phyloP scores from a whole-genome alignment of 1,139 yeast species.

The Ashbya aceris region DNA sequence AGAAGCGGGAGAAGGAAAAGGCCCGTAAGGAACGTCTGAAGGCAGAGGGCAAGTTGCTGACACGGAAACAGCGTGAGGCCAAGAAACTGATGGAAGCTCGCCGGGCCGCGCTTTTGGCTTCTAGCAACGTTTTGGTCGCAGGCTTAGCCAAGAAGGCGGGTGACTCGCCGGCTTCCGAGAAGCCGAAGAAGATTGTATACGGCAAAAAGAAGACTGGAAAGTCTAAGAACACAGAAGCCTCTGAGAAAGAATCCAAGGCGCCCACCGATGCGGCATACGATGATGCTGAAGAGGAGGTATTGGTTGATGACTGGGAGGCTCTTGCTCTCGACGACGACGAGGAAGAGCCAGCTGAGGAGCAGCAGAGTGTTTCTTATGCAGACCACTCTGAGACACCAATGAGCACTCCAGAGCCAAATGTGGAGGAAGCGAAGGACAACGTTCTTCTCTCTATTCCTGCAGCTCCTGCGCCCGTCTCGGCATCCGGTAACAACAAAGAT shows the following conservation, averaged over 20 bases:
- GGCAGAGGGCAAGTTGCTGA: constrained; percentile 84
- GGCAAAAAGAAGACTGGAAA: constrained; percentile 56
- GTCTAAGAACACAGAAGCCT: constrained; percentile 26
- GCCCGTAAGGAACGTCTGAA: constrained; percentile 69
- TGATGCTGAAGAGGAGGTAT: constrained; percentile 41
- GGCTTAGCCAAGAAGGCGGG: constrained; percentile 46
- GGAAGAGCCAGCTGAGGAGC: constrained; percentile 19
- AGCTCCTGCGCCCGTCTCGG: constrained; percentile 16
- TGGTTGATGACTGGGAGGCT: constrained; percentile 60
- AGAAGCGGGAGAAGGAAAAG: constrained; percentile 76
- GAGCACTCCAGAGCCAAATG: constrained; percentile 21
- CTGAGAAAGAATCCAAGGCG: constrained; percentile 14
- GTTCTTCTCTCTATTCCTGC: constrained; percentile 7
- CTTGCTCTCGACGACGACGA: constrained; percentile 50
- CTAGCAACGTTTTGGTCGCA: constrained; percentile 66
- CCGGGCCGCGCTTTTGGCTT: constrained; percentile 72
- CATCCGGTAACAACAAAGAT: constrained; percentile 31
- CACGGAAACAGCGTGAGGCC: constrained; percentile 93
- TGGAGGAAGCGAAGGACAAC: constrained; percentile 15
- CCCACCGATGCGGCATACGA: constrained; percentile 22
- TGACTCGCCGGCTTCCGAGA: constrained; percentile 32
- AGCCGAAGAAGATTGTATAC: constrained; percentile 68
- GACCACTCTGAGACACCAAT: constrained; percentile 8
- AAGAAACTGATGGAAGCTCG: constrained; percentile 80
- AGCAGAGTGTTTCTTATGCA: constrained; percentile 9